Evolutionary conservation across 371 early-diverging fungal species (phyloP).

Genomic region (Cokeromyces recurvatus): DNA sequence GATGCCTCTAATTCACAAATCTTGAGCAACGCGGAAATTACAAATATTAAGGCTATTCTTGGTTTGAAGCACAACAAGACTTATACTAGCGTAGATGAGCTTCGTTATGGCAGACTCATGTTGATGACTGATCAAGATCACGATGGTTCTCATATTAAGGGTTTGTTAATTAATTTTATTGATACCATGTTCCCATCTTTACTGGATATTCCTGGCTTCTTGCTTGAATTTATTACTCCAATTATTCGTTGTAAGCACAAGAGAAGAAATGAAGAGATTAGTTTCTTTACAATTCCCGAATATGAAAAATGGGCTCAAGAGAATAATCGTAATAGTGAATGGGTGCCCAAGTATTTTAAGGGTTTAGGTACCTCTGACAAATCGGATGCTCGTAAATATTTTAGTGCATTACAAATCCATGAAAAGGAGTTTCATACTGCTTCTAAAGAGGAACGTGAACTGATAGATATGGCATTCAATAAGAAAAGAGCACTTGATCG

Average conservation of each 20-base stretch:
- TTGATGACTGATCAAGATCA: constrained; percentile 99
- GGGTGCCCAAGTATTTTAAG: constrained; percentile 98
- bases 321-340: constrained; percentile 64
- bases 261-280: constrained; percentile 49
- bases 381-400: constrained; percentile 95
- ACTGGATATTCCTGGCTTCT: constrained; percentile 92
- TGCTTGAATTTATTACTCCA: constrained; percentile 99
- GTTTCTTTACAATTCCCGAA: constrained; percentile 98
- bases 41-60: constrained; percentile 92
- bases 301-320: constrained; percentile 89
- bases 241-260: constrained; percentile 85
- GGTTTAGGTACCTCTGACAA: constrained; percentile 97
- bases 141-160: constrained; percentile 99
- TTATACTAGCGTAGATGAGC: constrained; percentile 69
- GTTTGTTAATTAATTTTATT: constrained; percentile 97
- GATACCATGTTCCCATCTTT: constrained; percentile 98
- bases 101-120: constrained; percentile 98
- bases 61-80: constrained; percentile 92
- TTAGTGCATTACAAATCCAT: constrained; percentile 79
- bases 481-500: constrained; percentile 96
- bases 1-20: constrained; percentile 86
- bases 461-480: constrained; percentile 98
- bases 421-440: constrained; percentile 80
- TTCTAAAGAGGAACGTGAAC: constrained; percentile 64
- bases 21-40: constrained; percentile 89